Conservation (phyloP, 2,329 filamentous ascomycete species). For the Penicillium decumbens region DNA sequence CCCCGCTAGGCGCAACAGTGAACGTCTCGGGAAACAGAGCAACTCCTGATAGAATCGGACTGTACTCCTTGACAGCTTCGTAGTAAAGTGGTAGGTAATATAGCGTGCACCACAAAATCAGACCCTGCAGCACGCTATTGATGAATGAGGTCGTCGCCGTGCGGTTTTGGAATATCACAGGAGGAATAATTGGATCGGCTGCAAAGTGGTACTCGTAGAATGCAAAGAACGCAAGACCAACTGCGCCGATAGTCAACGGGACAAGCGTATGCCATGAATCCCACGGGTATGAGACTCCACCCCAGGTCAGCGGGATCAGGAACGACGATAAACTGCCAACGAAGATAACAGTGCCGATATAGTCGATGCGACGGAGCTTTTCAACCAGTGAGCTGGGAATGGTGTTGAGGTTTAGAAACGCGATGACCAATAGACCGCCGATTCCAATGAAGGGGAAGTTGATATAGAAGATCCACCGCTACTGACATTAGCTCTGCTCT, state of each 20-base stretch:
- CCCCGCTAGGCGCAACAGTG: constrained; percentile 59
- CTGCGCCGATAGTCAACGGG: constrained; percentile 54
- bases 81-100: constrained; percentile 52
- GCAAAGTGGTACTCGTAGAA: constrained; percentile 53
- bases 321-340: constrained; percentile 56
- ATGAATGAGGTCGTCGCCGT: constrained; percentile 48
- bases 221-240: constrained; percentile 50
- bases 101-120: constrained; percentile 47
- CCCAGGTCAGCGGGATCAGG: constrained; percentile 60
- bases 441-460: constrained; percentile 36
- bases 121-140: constrained; percentile 55
- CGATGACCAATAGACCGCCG: constrained; percentile 25
- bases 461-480: constrained; percentile 39
- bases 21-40: constrained; percentile 58
- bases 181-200: constrained; percentile 48
- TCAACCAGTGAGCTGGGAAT: constrained; percentile 44
- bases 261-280: constrained; percentile 58
- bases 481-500: background rate
- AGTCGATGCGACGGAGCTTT: constrained; percentile 58
- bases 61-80: constrained; percentile 49
- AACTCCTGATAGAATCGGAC: constrained; percentile 52
- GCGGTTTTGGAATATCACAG: constrained; percentile 46
- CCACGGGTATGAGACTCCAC: constrained; percentile 64
- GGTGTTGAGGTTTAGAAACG: constrained; percentile 53
- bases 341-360: constrained; percentile 59